Conservation (phyloP, 768 basidiomycete species). For the Roridomyces roridus region DNA sequence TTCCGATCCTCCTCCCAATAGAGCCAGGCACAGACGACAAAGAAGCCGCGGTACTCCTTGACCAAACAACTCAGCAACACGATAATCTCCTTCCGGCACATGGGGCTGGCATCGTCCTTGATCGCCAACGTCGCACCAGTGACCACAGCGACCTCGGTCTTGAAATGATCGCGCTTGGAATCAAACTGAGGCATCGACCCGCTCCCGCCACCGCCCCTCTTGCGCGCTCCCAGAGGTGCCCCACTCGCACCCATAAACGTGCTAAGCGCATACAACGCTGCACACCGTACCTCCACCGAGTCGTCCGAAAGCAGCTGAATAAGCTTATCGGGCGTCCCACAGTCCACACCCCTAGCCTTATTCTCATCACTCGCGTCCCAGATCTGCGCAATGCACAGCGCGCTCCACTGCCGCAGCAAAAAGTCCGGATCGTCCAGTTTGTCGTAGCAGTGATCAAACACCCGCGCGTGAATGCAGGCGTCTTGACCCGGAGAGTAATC, state of each 20-base stretch:
- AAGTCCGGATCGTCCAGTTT: conserved; percentile 91
- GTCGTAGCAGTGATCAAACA: conserved; percentile 88
- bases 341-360: conserved; percentile 81
- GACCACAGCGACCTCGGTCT: conserved; percentile 91
- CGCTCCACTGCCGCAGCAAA: conserved; percentile 91
- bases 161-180: conserved; percentile 74
- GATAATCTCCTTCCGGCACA: conserved; percentile 94
- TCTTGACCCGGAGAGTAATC: conserved; percentile 88
- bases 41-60: conserved; percentile 96
- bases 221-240: conserved; percentile 65
- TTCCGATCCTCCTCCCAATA: conserved; percentile 92
- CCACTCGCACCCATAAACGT: conserved; percentile 94
- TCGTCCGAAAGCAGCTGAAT: conserved; percentile 82
- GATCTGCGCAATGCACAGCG: conserved; percentile 91
- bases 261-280: conserved; percentile 89
- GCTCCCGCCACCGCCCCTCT: conserved; percentile 83
- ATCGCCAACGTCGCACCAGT: conserved; percentile 88
- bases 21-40: conserved; percentile 95
- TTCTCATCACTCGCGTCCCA: conserved; percentile 95
- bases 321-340: conserved; percentile 82
- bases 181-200: conserved; percentile 81
- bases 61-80: conserved; percentile 92
- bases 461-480: conserved; percentile 80
- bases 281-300: conserved; percentile 91
- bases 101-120: conserved; percentile 93